These are phyloP conservation scores for Singerocomus inundabilis DNA, from an alignment of 1,284 basidiomycete species.

Conservation along the genomic window DNA sequence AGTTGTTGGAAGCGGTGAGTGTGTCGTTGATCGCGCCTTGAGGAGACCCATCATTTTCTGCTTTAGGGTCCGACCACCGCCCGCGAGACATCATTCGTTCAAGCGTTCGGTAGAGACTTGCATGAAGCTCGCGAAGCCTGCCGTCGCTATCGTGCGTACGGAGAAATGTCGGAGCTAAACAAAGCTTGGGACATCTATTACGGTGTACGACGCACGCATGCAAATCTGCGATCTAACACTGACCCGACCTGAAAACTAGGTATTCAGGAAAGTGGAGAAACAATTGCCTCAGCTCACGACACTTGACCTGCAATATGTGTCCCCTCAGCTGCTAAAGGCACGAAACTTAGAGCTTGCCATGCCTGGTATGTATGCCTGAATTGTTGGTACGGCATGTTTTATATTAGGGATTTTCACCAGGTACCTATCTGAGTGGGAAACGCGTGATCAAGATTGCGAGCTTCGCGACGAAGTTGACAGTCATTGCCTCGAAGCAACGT, in stretches of 20 bases:
- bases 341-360: constrained; percentile 92
- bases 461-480: constrained; percentile 85
- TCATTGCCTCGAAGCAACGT: constrained; percentile 98
- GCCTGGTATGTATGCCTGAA: constrained; percentile 60
- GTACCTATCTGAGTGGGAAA: constrained; percentile 92
- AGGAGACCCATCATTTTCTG: background rate
- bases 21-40: background rate
- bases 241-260: constrained; percentile 43
- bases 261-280: constrained; percentile 97
- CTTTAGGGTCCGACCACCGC: constrained; percentile 87
- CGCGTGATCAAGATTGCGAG: constrained; percentile 81
- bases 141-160: constrained; percentile 81
- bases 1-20: constrained; percentile 85
- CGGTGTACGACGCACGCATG: constrained; percentile 46
- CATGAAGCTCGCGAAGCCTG: constrained; percentile 94
- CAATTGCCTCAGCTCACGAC: constrained; percentile 89
- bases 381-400: background rate
- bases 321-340: constrained; percentile 87
- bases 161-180: constrained; percentile 89
- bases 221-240: constrained; percentile 4
- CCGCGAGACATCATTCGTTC: constrained; percentile 93
- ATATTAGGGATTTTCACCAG: constrained; percentile 37
- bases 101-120: constrained; percentile 93
- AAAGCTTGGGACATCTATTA: constrained; percentile 99
- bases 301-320: constrained; percentile 96